Conservation (phyloP, 2,329 filamentous ascomycete genomes). For the Fusarium subglutinans region DNA sequence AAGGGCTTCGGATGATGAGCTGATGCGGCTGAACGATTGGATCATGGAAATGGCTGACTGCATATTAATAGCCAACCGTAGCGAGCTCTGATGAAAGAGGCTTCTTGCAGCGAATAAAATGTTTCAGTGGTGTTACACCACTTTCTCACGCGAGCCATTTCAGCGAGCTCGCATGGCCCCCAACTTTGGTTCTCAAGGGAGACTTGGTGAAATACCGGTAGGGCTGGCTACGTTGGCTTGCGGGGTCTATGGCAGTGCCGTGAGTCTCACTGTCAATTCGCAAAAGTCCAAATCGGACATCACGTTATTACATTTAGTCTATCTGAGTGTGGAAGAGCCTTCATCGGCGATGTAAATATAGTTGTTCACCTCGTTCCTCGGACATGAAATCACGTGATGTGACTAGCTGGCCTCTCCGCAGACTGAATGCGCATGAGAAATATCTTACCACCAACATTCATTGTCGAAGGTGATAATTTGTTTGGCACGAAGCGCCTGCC, state of each 20-base stretch:
- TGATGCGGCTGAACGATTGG: neutral
- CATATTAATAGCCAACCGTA: neutral
- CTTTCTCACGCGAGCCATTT: neutral
- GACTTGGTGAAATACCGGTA: neutral
- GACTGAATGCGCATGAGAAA: neutral
- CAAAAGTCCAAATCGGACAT: fast-evolving
- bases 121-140: neutral
- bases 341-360: neutral
- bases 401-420: neutral
- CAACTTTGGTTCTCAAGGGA: neutral
- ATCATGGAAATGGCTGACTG: neutral
- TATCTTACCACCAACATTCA: neutral
- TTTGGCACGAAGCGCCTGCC: neutral
- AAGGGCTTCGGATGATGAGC: neutral
- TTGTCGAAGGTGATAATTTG: neutral
- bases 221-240: neutral
- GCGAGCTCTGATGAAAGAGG: neutral
- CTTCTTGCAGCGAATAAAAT: neutral
- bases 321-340: too few species aligned
- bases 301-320: fast-evolving
- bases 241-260: neutral
- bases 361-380: too few species aligned
- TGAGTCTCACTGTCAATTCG: neutral
- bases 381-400: neutral
- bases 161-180: neutral